These are phyloP conservation scores for Myxozyma neglecta DNA, from an alignment of 805 yeast species.

Conservation along the genomic window DNA sequence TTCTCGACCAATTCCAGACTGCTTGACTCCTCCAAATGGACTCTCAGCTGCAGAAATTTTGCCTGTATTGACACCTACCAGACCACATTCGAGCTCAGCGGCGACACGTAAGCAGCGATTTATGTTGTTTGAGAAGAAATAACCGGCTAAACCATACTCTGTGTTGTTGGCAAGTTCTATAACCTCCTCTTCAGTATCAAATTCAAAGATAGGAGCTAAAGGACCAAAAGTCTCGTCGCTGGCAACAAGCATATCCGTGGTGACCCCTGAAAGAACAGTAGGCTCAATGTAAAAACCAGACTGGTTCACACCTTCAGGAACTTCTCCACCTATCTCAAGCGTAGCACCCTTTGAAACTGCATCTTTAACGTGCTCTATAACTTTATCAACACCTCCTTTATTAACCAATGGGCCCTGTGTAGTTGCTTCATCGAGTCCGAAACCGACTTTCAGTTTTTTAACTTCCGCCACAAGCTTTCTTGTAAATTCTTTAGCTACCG, in stretches of 20 bases:
- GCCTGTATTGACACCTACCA: slow-evolving; percentile 81
- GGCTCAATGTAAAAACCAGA: slow-evolving; percentile 60
- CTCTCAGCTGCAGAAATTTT: slow-evolving; percentile 55
- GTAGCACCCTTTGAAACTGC: slow-evolving; percentile 67
- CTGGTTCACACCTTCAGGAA: slow-evolving; percentile 52
- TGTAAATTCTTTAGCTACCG: slow-evolving; percentile 61
- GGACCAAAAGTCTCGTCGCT: slow-evolving; percentile 85
- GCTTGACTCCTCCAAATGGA: slow-evolving; percentile 62
- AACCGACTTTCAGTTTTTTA: slow-evolving; percentile 53
- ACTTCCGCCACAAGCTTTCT: slow-evolving; percentile 51
- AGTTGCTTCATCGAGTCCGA: slow-evolving; percentile 56
- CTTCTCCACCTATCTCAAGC: slow-evolving; percentile 60
- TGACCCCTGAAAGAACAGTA: slow-evolving; percentile 64
- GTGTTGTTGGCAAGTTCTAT: slow-evolving; percentile 55
- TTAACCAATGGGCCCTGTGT: slow-evolving; percentile 80
- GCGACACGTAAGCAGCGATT: slow-evolving; percentile 59
- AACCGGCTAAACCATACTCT: slow-evolving; percentile 80
- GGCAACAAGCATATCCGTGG: slow-evolving; percentile 56
- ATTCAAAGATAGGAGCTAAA: slow-evolving; percentile 66
- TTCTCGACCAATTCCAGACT: slow-evolving; percentile 72
- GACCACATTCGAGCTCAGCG: slow-evolving; percentile 72
- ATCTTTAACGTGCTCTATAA: slow-evolving; percentile 61
- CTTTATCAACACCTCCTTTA: slow-evolving; percentile 60
- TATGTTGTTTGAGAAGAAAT: slow-evolving; percentile 62
- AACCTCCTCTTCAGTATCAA: slow-evolving; percentile 63